Evolutionary conservation across 2,329 filamentous ascomycete genomes (phyloP), one percentile per base, ranked within the genome.

Genomic region (Fusarium albosuccineum): DNA sequence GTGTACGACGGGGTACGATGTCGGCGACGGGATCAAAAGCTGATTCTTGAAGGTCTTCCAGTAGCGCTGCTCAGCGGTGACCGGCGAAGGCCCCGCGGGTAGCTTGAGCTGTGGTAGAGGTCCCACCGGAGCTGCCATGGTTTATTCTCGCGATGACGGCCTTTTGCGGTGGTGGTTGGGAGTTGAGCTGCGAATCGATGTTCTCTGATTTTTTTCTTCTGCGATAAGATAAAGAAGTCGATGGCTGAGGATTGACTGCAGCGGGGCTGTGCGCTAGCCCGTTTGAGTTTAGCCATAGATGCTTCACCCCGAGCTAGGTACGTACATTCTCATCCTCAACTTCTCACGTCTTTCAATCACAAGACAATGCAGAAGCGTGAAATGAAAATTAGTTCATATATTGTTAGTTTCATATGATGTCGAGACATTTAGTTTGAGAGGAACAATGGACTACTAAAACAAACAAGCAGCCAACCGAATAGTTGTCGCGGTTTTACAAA

Each of bases 1-100:
- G 79, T 97, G 91, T 34, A 94, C 97, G 74, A 99, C 89, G 45
- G 93, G 92, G 77, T 92, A 94, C 76, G 93, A 92, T 68, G 96
- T 93, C 68, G 94, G 94, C 66, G 95, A 97, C 45, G 96, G 92
- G 65, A 98, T 90, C 64, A 95, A 89, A 60, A 97, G 89, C 70
- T 94, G 92, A 71, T 94, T 96, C 81, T 93, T 94, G 84, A 99
- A 99, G 11, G 92, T 91, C 76, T 91, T 92, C 97, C 97, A 99
- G 85, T 98, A 98, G 70, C 91, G 88, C 82, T 98, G 94, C 82
- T 99, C 96, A 33, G 94, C 91, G 6, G 95, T 97, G 48, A 95
- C 82, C 55, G 93, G 91, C 40, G 91, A 90, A 59, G 94, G 94
- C 51, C 93, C 92, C 67, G 92, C 87, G 59, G 95, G 90, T 76